A percentile compares a stretch with the other conserved stretches of the same genome.
Conservation (phyloP, 2,329 filamentous ascomycete genomes). For the Anisogramma anomala region DNA sequence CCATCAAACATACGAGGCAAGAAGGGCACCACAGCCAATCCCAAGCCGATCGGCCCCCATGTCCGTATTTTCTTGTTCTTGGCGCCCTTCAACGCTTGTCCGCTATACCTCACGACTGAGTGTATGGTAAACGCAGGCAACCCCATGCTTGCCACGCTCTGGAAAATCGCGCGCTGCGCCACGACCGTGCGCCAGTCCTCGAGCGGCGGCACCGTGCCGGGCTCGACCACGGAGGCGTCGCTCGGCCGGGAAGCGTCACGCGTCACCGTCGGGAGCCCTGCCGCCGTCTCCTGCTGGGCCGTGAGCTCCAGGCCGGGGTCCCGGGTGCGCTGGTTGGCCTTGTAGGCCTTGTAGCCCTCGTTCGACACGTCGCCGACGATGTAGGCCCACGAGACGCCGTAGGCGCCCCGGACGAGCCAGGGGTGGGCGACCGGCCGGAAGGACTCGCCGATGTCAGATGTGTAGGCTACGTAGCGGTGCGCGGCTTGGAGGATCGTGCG, state of each 20-base stretch:
- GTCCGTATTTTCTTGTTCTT: slow-evolving; percentile 69
- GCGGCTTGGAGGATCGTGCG: slow-evolving; percentile 81
- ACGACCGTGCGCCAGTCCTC: slow-evolving; percentile 89
- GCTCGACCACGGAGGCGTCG: slow-evolving; percentile 17
- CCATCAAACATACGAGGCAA: slow-evolving; percentile 79
- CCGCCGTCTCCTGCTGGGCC: slow-evolving; percentile 35
- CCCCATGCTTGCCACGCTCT: slow-evolving; percentile 84
- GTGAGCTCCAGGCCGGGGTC: slow-evolving; percentile 54
- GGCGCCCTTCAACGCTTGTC: slow-evolving; percentile 67
- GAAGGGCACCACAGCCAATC: slow-evolving; percentile 67
- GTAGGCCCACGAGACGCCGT: slow-evolving; percentile 87
- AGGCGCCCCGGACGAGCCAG: slow-evolving; percentile 66
- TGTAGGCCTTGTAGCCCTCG: slow-evolving; percentile 92
- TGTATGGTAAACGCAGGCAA: slow-evolving; percentile 90
- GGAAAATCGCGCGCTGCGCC: slow-evolving; percentile 82
- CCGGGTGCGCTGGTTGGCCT: slow-evolving; percentile 66
- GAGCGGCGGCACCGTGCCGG: slow-evolving; percentile 50
- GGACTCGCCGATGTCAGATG: slow-evolving; percentile 89
- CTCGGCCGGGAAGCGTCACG: neutral
- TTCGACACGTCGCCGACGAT: slow-evolving; percentile 80
- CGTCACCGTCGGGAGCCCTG: slow-evolving; percentile 27
- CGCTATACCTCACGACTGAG: slow-evolving; percentile 81
- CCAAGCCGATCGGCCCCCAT: slow-evolving; percentile 82
- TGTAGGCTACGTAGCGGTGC: slow-evolving; percentile 95
- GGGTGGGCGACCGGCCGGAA: slow-evolving; percentile 91